Base-by-base conservation (phyloP, 2,329 filamentous ascomycete genomes). In the Mycosphaerella sp. region DNA sequence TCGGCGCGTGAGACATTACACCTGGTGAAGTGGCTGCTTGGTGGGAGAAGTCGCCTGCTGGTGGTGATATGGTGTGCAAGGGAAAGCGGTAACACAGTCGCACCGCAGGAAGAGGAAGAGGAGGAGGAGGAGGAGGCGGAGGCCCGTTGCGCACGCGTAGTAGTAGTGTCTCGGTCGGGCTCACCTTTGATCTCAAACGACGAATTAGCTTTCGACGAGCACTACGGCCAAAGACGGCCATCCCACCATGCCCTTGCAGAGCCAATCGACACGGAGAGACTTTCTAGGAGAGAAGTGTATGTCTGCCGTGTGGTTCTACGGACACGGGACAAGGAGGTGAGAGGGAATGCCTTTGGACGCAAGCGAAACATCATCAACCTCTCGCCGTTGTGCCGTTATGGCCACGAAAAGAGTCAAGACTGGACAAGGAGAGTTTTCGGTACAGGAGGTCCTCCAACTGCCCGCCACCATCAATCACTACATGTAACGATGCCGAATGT, bases 1-100 rank as follows among this genome's bases (percentile, higher is more conserved):
- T 56, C 26, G 55, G 46, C 56, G 51, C 45, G 17, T 41, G 43
- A 56, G 54, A 56, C 58, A 60, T 60, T 49, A 50, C 58, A 54
- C 53, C 56, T 50, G 55, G 45, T 29, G 41, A 45, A 50, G 39
- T n/a, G 45, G 31, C 7, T 21, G 10, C 17, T 26, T 44, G 17
- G 21, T 26, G 17, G 9, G 17, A 26, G 17, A 9, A 26, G 17
- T 29, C 3, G 8, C 2, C 17, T 26, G 7, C 17, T 44, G 8
- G 17, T 44, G 17, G 11, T 44, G 21, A 12, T 44, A 21, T 44
- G 21, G 9, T 44, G 42, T 44, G 42, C 21, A 26, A 23, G 21
- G 21, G 42, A 26, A 44, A 42, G 40, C 38, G 14, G 38, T 6
- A 40, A 21, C 17, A 44, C 17, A 12, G 21, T 12, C 26, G 42